phyloP scores from a whole-genome alignment of 2,329 filamentous ascomycete species.

The Diaporthe longicolla region DNA sequence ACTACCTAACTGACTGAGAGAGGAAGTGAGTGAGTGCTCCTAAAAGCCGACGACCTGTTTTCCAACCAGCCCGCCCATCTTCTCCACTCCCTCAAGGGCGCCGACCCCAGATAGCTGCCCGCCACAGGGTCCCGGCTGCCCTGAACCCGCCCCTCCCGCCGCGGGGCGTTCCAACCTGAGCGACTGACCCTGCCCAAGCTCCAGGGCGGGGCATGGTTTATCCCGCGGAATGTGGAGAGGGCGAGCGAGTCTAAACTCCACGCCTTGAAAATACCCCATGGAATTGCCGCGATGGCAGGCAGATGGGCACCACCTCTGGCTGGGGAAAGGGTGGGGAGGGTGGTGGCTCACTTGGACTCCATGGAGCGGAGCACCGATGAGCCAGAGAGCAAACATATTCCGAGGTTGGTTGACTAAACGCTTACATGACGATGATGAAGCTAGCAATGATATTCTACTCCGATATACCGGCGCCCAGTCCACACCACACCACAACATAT shows the following conservation, averaged over 20 bases:
- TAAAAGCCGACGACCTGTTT: too few species aligned
- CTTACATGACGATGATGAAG: not conserved
- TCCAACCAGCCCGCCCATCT: too few species aligned
- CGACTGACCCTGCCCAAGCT: too few species aligned
- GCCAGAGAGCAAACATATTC: not conserved
- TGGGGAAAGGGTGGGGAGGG: not conserved
- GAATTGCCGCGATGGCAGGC: slow-evolving; percentile 19
- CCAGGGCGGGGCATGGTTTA: slow-evolving; percentile 13
- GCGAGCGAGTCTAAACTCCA: not conserved
- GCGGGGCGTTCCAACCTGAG: too few species aligned
- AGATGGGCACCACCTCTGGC: not conserved
- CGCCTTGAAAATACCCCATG: not conserved
- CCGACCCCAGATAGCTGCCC: too few species aligned
- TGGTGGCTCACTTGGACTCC: not conserved
- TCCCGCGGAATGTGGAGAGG: slow-evolving; percentile 24
- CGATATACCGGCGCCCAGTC: not conserved
- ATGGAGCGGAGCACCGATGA: not conserved
- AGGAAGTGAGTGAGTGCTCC: too few species aligned
- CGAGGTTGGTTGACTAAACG: not conserved
- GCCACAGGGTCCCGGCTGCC: too few species aligned
- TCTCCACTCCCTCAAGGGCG: too few species aligned
- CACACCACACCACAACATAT: not conserved
- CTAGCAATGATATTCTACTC: too few species aligned
- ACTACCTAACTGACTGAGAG: too few species aligned
- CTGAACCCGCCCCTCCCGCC: not conserved